Evolutionary conservation across 2,329 filamentous ascomycete genomes (phyloP), one percentile per base, ranked within the genome.

Genomic region (Neopestalotiopsis rosae): DNA sequence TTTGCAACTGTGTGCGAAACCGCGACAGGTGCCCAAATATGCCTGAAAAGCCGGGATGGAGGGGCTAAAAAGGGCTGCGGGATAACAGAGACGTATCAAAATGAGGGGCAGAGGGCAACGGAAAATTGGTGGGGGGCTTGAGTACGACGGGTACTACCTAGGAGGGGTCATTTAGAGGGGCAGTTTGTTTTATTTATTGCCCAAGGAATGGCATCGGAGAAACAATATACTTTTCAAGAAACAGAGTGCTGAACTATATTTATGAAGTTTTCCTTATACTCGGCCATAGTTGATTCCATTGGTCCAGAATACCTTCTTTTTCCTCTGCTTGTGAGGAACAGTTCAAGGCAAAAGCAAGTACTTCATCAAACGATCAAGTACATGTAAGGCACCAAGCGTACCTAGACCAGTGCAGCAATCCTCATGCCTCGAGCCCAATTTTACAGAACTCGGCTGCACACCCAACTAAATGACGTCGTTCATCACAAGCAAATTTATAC

Each of bases 1-100:
- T 45, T 64, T 64, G n/a, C 61, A 64, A 52, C 61, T 64, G 61
- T 62, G 59, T 62, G 59, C 59, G 59, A 62, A 62, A 62, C 38
- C 20, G 34, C 38, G 61, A 52, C 61, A 45, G 61, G 42, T 64
- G 61, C 61, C 61, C 61, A 64, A 64, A 59, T 20, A 28, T 52
- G 61, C 38, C 61, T 64, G 61, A 52, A 28, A 10, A 40, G 34
- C n/a, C n/a, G 34, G 42, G 34, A 45, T 52, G 61, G 61, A 64
- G 61, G 61, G 61, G 61, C 62, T 65, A 52, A 52, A 52, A 30
- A n/a, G 17, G 57, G 20, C 34, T 58, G 28, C 56, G 56, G 56
- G 56, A 30, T 58, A 34, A 14, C 57, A 59, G 59, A 20, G 59
- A 38, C n/a, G 28, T 34, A 62, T 30, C 59, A 30, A 62, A 62